A percentile compares a stretch with the other conserved stretches of the same genome.
These are phyloP conservation scores for Aspergillus melleus DNA, from an alignment of 2,329 filamentous ascomycete genomes.

Conservation along the genomic window DNA sequence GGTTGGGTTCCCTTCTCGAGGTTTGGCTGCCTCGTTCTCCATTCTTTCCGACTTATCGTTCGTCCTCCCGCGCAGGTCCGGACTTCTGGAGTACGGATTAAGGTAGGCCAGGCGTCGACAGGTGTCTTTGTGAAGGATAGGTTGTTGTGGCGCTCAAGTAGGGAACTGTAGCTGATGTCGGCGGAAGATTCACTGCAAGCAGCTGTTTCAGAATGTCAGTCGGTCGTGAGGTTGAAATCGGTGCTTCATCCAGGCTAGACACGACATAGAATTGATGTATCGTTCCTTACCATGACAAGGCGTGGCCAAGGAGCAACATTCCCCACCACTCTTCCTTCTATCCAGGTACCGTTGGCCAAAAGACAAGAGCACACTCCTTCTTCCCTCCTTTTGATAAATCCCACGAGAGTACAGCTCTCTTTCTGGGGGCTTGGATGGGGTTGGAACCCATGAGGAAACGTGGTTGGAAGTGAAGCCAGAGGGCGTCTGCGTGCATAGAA, in stretches of 20 bases:
- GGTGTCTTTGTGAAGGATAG: too few species aligned
- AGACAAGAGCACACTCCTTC: conserved; percentile 14
- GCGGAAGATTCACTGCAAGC: not conserved
- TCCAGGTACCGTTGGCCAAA: conserved; percentile 5
- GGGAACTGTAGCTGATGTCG: not conserved
- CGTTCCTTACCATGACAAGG: not conserved
- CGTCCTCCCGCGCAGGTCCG: too few species aligned
- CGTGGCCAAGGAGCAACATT: not conserved
- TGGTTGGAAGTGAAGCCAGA: not conserved
- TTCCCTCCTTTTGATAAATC: conserved; percentile 16
- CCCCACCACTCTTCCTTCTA: not conserved
- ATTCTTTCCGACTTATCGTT: not conserved
- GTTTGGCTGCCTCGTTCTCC: not conserved
- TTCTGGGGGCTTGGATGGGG: conserved; percentile 8
- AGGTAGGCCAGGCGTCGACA: too few species aligned
- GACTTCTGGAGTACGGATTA: too few species aligned
- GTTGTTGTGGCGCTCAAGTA: too few species aligned
- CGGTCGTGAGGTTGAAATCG: not conserved
- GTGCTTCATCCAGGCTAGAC: not conserved
- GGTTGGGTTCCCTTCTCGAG: not conserved
- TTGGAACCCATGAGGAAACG: conserved; percentile 15
- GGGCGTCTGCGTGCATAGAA: conserved; percentile 6
- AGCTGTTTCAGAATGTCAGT: not conserved
- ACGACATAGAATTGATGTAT: not conserved
- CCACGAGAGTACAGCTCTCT: conserved; percentile 14